Evolutionary conservation across 345 rosid genomes (phyloP).

Genomic region (Eucalyptus tenuipes): DNA sequence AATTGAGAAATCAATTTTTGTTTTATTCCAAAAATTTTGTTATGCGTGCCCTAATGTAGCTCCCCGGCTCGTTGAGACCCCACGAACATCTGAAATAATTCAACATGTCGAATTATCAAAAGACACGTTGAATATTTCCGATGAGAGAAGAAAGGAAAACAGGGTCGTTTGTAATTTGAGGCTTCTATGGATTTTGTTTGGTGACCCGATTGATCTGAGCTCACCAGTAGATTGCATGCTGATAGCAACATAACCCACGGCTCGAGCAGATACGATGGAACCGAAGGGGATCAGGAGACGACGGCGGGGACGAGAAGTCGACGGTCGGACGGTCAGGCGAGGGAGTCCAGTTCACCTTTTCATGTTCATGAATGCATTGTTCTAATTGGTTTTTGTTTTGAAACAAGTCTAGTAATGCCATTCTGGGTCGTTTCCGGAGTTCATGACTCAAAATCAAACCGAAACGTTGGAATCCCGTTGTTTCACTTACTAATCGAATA

Average conservation of each 20-base stretch:
- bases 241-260: not conserved
- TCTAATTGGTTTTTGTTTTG: not conserved
- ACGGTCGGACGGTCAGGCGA: not conserved
- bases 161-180: not conserved
- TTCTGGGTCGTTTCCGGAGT: not conserved
- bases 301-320: not conserved
- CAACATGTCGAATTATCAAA: too few species aligned
- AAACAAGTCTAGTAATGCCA: not conserved
- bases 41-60: rapidly evolving
- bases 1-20: too few species aligned
- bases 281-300: not conserved
- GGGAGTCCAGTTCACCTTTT: not conserved
- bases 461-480: not conserved
- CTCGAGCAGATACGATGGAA: not conserved
- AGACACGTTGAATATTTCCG: too few species aligned
- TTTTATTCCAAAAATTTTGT: rapidly evolving
- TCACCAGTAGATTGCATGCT: not conserved
- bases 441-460: not conserved
- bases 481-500: not conserved
- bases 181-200: not conserved
- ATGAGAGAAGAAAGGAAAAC: not conserved
- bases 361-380: not conserved
- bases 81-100: too few species aligned
- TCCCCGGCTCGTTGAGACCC: too few species aligned
- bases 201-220: not conserved